Percentiles rank a stretch among this genome's conserved stretches.
phyloP scores from a whole-genome alignment of 257 asterid genomes.

The Vinca minor region DNA sequence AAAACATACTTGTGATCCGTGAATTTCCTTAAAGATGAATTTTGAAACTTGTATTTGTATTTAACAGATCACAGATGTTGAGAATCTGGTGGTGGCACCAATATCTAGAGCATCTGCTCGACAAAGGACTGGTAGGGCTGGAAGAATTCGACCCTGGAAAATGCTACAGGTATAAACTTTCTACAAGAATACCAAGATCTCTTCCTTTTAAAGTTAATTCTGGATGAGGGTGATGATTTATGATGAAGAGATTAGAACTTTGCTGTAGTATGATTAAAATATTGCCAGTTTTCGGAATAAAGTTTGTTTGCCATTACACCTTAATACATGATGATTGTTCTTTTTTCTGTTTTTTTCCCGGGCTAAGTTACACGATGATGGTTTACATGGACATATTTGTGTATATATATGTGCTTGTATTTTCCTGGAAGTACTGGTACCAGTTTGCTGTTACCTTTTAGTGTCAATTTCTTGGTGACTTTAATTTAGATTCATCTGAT shows the following conservation, averaged over 20 bases:
- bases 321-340: neutral
- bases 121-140: constrained; percentile 98
- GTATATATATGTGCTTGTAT: neutral
- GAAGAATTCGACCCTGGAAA: constrained; percentile 96
- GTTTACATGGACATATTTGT: neutral
- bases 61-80: constrained; percentile 77
- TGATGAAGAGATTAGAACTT: neutral
- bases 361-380: neutral
- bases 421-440: neutral
- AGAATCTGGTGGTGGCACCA: constrained; percentile 82
- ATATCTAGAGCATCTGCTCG: constrained; percentile 93
- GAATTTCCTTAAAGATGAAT: neutral
- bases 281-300: neutral
- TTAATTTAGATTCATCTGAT: neutral
- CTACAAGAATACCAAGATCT: neutral
- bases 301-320: neutral
- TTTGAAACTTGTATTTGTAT: constrained; percentile 8
- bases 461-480: neutral
- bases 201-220: neutral
- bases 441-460: neutral
- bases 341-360: too few relatives aligned
- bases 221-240: neutral
- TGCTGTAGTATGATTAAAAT: neutral
- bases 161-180: constrained; percentile 66
- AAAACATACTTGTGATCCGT: neutral